Conservation (phyloP, 2,329 filamentous ascomycete species). For the Teratosphaeria zuluensis region DNA sequence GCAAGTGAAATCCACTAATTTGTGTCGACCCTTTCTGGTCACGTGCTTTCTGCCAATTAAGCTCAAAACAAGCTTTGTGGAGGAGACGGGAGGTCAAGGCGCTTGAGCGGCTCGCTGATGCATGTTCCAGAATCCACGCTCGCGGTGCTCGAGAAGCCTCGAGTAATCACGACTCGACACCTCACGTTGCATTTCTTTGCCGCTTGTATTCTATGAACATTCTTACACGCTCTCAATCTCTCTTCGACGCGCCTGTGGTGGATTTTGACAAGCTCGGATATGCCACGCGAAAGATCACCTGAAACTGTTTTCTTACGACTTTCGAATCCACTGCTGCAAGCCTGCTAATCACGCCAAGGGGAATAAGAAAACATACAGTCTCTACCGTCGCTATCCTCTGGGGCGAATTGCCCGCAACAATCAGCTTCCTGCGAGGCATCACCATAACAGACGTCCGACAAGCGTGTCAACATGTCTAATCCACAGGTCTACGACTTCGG, state of each 20-base stretch:
- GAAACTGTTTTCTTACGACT: not conserved
- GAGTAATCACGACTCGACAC: not conserved
- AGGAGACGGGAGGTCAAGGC: not conserved
- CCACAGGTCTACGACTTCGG: not conserved
- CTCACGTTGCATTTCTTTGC: not conserved
- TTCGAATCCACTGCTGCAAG: not conserved
- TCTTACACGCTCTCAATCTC: not conserved
- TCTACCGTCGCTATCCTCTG: not conserved
- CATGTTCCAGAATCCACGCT: not conserved
- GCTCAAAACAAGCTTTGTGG: not conserved
- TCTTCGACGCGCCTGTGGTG: no score
- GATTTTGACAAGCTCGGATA: no score
- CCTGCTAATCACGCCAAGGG: not conserved
- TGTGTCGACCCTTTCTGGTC: not conserved
- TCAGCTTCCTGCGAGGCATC: no score
- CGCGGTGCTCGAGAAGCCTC: not conserved
- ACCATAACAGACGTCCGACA: not conserved
- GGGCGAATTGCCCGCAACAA: not conserved
- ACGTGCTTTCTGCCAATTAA: not conserved
- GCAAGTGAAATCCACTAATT: no score
- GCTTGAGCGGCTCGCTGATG: not conserved
- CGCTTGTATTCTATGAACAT: not conserved
- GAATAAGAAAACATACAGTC: not conserved
- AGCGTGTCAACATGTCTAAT: not conserved
- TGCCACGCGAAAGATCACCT: not conserved